Evolutionary conservation across 1,139 yeast genomes (phyloP).

Genomic region (Pneumocystis jirovecii): DNA sequence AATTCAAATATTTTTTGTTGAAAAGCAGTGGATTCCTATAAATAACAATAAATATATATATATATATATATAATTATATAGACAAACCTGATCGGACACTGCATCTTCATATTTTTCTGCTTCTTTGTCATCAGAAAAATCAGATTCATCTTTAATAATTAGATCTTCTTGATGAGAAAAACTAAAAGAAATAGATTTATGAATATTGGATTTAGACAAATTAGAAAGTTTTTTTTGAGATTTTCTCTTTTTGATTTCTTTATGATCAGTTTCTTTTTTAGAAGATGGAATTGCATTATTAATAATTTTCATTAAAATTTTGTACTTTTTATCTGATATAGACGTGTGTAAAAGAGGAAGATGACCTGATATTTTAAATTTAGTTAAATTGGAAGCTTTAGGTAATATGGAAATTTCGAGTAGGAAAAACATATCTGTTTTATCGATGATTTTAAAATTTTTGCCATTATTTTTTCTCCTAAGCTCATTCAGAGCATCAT

Average conservation of each 20-base stretch:
- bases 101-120: not conserved
- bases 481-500: constrained; percentile 57
- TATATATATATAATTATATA: constrained; percentile 9
- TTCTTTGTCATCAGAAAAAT: not conserved
- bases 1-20: constrained; percentile 56
- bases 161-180: constrained; percentile 2
- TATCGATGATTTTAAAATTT: constrained; percentile 54
- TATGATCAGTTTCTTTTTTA: constrained; percentile 21
- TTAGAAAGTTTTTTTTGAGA: constrained; percentile 13
- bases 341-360: constrained; percentile 62
- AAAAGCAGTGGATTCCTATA: constrained; percentile 1
- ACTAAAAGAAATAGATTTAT: constrained; percentile 4
- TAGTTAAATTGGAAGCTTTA: constrained; percentile 57
- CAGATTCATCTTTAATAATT: not conserved
- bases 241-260: constrained; percentile 7
- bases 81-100: not conserved
- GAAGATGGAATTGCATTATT: constrained; percentile 56
- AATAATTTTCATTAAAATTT: constrained; percentile 63
- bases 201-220: not conserved
- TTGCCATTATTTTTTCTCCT: constrained; percentile 29
- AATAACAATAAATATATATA: not conserved
- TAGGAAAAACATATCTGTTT: constrained; percentile 54
- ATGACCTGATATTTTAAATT: constrained; percentile 58
- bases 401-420: constrained; percentile 78
- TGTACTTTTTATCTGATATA: constrained; percentile 79